Base-by-base conservation (phyloP, 208 protist species). In the Herpetomonas tarakana region DNA sequence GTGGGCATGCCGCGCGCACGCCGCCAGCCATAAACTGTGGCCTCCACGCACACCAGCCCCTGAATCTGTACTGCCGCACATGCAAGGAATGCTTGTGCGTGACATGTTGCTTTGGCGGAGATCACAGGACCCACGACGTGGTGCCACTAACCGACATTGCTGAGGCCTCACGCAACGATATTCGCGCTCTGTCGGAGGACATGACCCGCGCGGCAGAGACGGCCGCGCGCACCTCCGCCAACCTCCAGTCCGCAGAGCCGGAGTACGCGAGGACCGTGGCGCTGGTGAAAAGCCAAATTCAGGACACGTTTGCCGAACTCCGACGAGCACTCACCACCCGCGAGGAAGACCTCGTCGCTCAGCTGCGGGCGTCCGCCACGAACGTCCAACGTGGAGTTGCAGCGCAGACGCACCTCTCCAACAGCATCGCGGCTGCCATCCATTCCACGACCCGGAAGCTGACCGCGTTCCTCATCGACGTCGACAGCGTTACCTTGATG, bases 1-100 rank as follows among this genome's bases (percentile, higher is more conserved):
- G n/a, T n/a, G n/a, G n/a, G n/a, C n/a, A n/a, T n/a, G n/a, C n/a
- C n/a, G n/a, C n/a, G n/a, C n/a, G n/a, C n/a, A n/a, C n/a, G n/a
- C n/a, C n/a, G n/a, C n/a, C n/a, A n/a, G n/a, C n/a, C n/a, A n/a
- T n/a, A n/a, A n/a, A n/a, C n/a, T n/a, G n/a, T n/a, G n/a, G 31
- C 1, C 49, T 31, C 31, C 86, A 93, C 74, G 18, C 68, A 14
- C 63, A 63, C 46, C 82, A 88, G 57, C 16, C 49, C 1, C 71
- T 90, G 4, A 77, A 93, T 46, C 69, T 88, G 24, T 93, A 74
- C 76, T 93, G 86, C 58, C 52, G 79, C 41, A 80, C 76, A 3
- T 93, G 86, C 58, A 25, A 57, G 0, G 54, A 41, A 7, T 70
- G 71, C 59, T 73, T 84, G 16, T 93, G 86, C 47, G 63, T 93